Evolutionary conservation across 179 eudicot genomes (phyloP).

Genomic region (Beta macrorhiza): DNA sequence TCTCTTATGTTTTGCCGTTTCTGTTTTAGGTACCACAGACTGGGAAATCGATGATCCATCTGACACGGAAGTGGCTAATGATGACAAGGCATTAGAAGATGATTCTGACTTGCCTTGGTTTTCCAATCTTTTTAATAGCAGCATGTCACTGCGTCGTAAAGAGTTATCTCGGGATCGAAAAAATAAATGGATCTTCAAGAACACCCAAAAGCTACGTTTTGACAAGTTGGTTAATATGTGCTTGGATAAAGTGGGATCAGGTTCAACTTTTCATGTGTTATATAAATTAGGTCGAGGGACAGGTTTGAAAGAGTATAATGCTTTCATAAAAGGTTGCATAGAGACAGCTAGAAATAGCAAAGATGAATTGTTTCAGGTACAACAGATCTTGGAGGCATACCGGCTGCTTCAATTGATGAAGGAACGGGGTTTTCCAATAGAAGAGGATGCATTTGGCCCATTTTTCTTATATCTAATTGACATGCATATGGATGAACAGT

Average conservation of each 20-base stretch:
- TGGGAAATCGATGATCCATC: constrained; percentile 25
- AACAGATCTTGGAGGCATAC: constrained; percentile 53
- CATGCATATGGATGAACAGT: constrained; percentile 63
- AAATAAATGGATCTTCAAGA: constrained; percentile 64
- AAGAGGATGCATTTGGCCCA: constrained; percentile 76
- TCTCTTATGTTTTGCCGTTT: constrained; percentile 11
- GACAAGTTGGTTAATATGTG: constrained; percentile 48
- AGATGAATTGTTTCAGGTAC: constrained; percentile 51
- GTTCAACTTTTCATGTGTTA: constrained; percentile 48
- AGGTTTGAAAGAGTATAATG: constrained; percentile 70
- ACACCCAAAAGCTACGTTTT: constrained; percentile 46
- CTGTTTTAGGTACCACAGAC: constrained; percentile 38
- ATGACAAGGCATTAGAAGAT: constrained; percentile 22
- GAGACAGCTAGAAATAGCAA: constrained; percentile 51
- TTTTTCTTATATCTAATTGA: constrained; percentile 67
- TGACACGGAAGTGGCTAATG: constrained; percentile 23
- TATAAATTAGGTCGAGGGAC: constrained; percentile 66
- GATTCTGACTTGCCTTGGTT: constrained; percentile 46
- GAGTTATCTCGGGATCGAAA: constrained; percentile 60
- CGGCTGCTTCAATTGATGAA: constrained; percentile 54
- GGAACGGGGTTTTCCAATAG: constrained; percentile 67
- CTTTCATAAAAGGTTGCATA: constrained; percentile 57
- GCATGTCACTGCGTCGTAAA: constrained; percentile 47
- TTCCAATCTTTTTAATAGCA: constrained; percentile 27
- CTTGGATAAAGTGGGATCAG: constrained; percentile 59